phyloP scores from a whole-genome alignment of 2,329 filamentous ascomycete genomes.

The Myrmaecium sp. region DNA sequence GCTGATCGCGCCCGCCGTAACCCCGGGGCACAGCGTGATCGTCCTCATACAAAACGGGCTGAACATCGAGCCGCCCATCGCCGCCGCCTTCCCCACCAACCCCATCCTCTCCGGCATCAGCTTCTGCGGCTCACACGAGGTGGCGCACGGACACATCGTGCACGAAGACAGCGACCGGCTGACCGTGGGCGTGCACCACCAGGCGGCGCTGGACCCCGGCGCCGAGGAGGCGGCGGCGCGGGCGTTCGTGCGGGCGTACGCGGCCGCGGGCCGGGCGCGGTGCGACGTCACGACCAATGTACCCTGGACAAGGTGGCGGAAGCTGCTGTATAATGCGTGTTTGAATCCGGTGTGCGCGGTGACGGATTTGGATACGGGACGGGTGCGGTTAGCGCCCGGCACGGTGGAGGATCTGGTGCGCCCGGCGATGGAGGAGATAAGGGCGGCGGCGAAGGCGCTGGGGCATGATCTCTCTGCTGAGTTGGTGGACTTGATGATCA shows the following conservation, averaged over 20 bases:
- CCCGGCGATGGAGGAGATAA: constrained; percentile 38
- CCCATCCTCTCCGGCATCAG: constrained; percentile 36
- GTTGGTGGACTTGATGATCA: constrained; percentile 29
- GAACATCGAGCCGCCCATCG: constrained; percentile 42
- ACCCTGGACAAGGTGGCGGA: constrained; percentile 29
- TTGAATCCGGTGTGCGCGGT: constrained; percentile 38
- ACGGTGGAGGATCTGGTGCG: constrained; percentile 30
- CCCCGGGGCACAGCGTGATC: constrained; percentile 33
- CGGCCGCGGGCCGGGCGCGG: constrained; percentile 27
- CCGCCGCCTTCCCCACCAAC: constrained; percentile 33
- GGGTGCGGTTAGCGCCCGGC: constrained; percentile 30
- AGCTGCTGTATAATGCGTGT: constrained; percentile 34
- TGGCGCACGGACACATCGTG: constrained; percentile 28
- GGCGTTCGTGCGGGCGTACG: constrained; percentile 32
- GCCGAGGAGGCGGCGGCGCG: constrained; percentile 16
- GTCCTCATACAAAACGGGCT: constrained; percentile 45
- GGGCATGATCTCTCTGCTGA: constrained; percentile 28
- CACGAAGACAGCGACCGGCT: constrained; percentile 36
- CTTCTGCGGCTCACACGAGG: constrained; percentile 35
- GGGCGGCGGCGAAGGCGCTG: constrained; percentile 24
- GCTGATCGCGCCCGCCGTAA: constrained; percentile 35
- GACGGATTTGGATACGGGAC: constrained; percentile 32
- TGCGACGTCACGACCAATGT: constrained; percentile 27
- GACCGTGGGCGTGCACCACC: constrained; percentile 33
- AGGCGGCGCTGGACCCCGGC: constrained; percentile 14